These are phyloP conservation scores for Peribolospora baueri DNA, from an alignment of 768 basidiomycete genomes.

Conservation along the genomic window DNA sequence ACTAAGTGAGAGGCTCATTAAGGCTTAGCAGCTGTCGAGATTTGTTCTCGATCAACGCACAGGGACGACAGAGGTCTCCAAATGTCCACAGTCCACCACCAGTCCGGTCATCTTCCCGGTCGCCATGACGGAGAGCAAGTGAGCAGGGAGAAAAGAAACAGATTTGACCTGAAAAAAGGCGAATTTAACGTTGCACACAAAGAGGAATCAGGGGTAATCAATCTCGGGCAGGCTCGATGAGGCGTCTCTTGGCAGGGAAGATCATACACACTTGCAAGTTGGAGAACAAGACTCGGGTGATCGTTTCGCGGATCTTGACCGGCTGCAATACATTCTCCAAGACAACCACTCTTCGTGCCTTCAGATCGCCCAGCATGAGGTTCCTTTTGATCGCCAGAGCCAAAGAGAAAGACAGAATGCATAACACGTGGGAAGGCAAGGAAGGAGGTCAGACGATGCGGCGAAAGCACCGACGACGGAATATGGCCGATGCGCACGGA, in stretches of 20 bases:
- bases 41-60: constrained; percentile 26
- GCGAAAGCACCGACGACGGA: neutral
- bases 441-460: neutral
- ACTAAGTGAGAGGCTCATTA: neutral
- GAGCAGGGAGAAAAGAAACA: constrained; percentile 74
- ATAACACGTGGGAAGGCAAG: neutral
- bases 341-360: constrained; percentile 78
- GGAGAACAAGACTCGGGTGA: constrained; percentile 66
- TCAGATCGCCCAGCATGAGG: constrained; percentile 63
- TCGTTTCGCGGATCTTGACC: constrained; percentile 59
- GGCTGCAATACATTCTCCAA: constrained; percentile 76
- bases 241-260: neutral
- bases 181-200: neutral
- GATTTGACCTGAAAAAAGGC: constrained; percentile 47
- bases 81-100: constrained; percentile 74
- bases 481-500: neutral
- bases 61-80: constrained; percentile 69
- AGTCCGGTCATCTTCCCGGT: constrained; percentile 77
- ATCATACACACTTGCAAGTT: constrained; percentile 44
- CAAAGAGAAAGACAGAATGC: neutral
- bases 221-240: neutral
- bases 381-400: constrained; percentile 1
- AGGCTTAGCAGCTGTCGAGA: too few relatives aligned
- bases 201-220: neutral
- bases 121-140: constrained; percentile 59